These are phyloP conservation scores for Phytophthora foliorum DNA, from an alignment of 352 stramenopile genomes.

Conservation along the genomic window DNA sequence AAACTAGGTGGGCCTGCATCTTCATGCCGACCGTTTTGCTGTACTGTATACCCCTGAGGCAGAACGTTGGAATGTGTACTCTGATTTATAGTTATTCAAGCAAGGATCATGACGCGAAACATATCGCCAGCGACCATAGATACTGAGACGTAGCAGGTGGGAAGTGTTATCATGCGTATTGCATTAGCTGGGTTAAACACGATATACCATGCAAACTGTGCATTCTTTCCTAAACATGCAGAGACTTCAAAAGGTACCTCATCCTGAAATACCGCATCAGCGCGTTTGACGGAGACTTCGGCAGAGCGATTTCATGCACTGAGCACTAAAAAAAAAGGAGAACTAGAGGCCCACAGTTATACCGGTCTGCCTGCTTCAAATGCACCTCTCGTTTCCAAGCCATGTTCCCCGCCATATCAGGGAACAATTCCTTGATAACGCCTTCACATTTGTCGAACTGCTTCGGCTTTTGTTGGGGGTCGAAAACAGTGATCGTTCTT, in stretches of 20 bases:
- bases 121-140: not conserved
- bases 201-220: not conserved
- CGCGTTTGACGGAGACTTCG: not conserved
- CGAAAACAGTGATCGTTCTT: not conserved
- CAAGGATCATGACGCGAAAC: too few species aligned
- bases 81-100: not conserved
- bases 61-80: not conserved
- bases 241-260: slow-evolving; percentile 3
- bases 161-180: not conserved
- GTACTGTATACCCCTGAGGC: too few species aligned
- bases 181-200: not conserved
- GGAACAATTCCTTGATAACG: not conserved
- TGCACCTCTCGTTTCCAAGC: not conserved
- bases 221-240: not conserved
- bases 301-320: not conserved
- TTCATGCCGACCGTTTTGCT: too few species aligned
- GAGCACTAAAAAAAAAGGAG: slow-evolving; percentile 1
- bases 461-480: slow-evolving; percentile 2
- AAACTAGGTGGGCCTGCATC: too few species aligned
- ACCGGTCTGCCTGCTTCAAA: not conserved
- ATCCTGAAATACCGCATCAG: slow-evolving; percentile 1
- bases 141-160: not conserved
- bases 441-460: not conserved
- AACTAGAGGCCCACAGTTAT: not conserved
- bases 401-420: not conserved